Evolutionary conservation across 1,139 yeast species (phyloP).

Genomic region (Zhuliangozyma blackwelliae): DNA sequence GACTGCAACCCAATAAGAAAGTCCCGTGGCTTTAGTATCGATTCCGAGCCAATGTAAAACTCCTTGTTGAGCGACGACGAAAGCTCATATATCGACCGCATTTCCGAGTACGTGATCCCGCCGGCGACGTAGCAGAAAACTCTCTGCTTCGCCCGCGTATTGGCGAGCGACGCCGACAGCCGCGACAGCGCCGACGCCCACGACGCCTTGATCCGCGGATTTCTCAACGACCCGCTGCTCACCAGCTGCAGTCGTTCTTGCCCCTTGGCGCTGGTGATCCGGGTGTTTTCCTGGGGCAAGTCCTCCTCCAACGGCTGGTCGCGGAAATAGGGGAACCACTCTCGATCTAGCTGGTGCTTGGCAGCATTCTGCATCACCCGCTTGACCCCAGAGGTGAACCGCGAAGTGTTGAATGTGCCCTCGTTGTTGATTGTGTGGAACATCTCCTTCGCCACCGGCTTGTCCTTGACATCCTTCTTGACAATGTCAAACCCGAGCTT

Average conservation of each 20-base stretch:
- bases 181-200: conserved; percentile 61
- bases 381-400: conserved; percentile 72
- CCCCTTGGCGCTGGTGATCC: conserved; percentile 16
- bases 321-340: conserved; percentile 68
- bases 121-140: conserved; percentile 84
- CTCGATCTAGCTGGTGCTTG: conserved; percentile 48
- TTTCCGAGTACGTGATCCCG: conserved; percentile 82
- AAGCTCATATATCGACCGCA: conserved; percentile 72
- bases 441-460: conserved; percentile 38
- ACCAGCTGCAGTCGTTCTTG: conserved; percentile 6
- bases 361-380: conserved; percentile 49
- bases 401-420: conserved; percentile 65
- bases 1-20: conserved; percentile 44
- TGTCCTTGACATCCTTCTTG: conserved; percentile 43
- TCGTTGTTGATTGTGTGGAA: conserved; percentile 67
- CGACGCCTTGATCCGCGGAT: conserved; percentile 72
- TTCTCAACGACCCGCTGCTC: conserved; percentile 47
- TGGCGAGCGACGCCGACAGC: conserved; percentile 3
- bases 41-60: conserved; percentile 80
- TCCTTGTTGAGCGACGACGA: conserved; percentile 62
- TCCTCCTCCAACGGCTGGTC: conserved; percentile 70
- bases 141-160: conserved; percentile 54
- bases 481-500: conserved; percentile 64
- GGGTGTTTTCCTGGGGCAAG: conserved; percentile 20
- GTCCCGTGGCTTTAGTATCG: conserved; percentile 62